Conservation (phyloP, 2,329 filamentous ascomycete species). For the Didymella arachidicola region DNA sequence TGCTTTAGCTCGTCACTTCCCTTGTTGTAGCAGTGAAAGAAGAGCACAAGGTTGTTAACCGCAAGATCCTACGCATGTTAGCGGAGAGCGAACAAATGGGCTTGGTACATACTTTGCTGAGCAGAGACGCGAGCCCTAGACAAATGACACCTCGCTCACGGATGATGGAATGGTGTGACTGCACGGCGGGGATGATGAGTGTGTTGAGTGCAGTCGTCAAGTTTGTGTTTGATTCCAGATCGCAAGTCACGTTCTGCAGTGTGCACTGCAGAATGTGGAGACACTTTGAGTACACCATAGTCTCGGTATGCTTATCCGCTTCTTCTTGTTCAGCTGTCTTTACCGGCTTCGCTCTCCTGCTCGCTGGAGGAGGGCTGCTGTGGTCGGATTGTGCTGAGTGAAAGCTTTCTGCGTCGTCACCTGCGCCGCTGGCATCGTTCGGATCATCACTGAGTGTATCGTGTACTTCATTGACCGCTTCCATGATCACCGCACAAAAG, state of each 20-base stretch:
- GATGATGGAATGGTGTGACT: slow-evolving; percentile 90
- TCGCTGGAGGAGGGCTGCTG: slow-evolving; percentile 66
- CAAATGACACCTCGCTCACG: slow-evolving; percentile 90
- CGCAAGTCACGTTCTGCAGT: slow-evolving; percentile 89
- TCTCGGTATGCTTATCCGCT: slow-evolving; percentile 79
- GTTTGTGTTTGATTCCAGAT: slow-evolving; percentile 86
- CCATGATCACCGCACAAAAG: slow-evolving; percentile 84
- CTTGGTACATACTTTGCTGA: slow-evolving; percentile 72
- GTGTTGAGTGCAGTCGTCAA: slow-evolving; percentile 99
- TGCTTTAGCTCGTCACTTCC: slow-evolving; percentile 90
- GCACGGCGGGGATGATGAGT: slow-evolving; percentile 91
- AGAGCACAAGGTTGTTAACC: slow-evolving; percentile 88
- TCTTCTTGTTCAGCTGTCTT: slow-evolving; percentile 59
- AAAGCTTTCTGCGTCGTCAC: slow-evolving; percentile 70
- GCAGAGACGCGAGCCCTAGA: slow-evolving; percentile 86
- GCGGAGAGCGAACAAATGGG: not conserved
- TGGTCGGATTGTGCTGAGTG: slow-evolving; percentile 91
- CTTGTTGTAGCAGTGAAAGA: slow-evolving; percentile 95
- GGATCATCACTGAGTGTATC: slow-evolving; percentile 80
- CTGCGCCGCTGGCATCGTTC: slow-evolving; percentile 60
- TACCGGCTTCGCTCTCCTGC: slow-evolving; percentile 37
- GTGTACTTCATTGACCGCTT: slow-evolving; percentile 95
- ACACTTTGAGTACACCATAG: slow-evolving; percentile 98
- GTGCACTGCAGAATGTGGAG: slow-evolving; percentile 97
- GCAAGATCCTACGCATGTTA: slow-evolving; percentile 70